Conservation (phyloP, 129 eudicot genomes). For the Erigeron canadensis region DNA sequence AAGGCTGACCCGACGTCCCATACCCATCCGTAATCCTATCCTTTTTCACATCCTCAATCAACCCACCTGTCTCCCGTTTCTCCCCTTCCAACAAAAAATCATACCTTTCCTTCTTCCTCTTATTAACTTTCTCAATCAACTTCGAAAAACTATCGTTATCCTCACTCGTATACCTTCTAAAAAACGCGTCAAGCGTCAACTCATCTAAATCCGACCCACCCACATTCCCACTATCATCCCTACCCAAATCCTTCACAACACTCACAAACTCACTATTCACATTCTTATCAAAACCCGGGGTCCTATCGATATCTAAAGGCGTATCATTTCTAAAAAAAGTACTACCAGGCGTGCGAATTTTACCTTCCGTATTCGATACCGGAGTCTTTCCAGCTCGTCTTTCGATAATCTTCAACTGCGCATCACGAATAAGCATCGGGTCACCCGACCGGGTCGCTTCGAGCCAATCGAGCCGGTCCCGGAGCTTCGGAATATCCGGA, state of each 20-base stretch:
- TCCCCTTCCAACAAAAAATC: constrained; percentile 68
- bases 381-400: constrained; percentile 49
- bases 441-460: constrained; percentile 78
- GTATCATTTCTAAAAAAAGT: constrained; percentile 63
- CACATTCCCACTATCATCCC: constrained; percentile 23
- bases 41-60: constrained; percentile 61
- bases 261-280: constrained; percentile 26
- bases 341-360: constrained; percentile 67
- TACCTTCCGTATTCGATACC: constrained; percentile 38
- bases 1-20: constrained; percentile 90
- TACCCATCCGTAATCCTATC: constrained; percentile 81
- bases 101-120: constrained; percentile 68
- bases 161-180: constrained; percentile 86
- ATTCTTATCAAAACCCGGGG: constrained; percentile 30
- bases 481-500: constrained; percentile 89
- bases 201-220: constrained; percentile 27
- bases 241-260: constrained; percentile 3
- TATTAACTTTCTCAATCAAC: constrained; percentile 72
- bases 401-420: constrained; percentile 83
- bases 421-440: constrained; percentile 82
- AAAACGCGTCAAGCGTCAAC: constrained; percentile 65
- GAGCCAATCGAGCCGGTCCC: constrained; percentile 94
- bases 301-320: constrained; percentile 48
- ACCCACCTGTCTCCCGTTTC: constrained; percentile 36
- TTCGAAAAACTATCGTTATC: constrained; percentile 83